Conservation (phyloP, 2,329 filamentous ascomycete genomes). For the Pseudopithomyces maydicus region DNA sequence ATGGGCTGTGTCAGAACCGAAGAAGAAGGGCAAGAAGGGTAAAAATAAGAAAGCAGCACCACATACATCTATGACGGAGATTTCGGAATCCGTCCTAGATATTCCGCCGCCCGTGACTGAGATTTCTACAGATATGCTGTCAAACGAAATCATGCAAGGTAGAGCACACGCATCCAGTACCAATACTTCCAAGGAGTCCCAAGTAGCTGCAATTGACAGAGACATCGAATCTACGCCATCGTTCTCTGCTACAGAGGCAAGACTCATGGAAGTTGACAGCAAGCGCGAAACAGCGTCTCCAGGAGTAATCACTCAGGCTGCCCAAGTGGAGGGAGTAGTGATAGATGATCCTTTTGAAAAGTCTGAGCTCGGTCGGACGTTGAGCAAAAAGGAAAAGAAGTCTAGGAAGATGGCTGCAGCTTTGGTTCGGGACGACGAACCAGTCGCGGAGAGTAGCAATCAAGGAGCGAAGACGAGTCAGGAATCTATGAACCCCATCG, state of each 20-base stretch:
- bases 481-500: slow-evolving; percentile 3
- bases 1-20: slow-evolving; percentile 10
- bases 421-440: slow-evolving; percentile 12
- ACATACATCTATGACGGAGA: slow-evolving; percentile 12
- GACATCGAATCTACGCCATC: slow-evolving; percentile 3
- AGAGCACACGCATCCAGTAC: neutral
- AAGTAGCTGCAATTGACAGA: slow-evolving; percentile 3
- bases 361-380: slow-evolving; percentile 28
- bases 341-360: slow-evolving; percentile 12
- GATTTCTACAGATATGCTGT: neutral
- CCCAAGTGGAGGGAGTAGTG: slow-evolving; percentile 6
- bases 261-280: slow-evolving; percentile 2
- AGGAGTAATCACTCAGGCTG: neutral
- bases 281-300: slow-evolving; percentile 1
- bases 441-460: slow-evolving; percentile 5
- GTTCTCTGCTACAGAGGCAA: neutral
- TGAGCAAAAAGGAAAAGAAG: slow-evolving; percentile 43
- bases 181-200: neutral
- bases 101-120: slow-evolving; percentile 1
- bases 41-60: slow-evolving; percentile 26
- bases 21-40: slow-evolving; percentile 23
- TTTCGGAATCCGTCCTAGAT: slow-evolving; percentile 5
- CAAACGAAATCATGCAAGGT: slow-evolving; percentile 3
- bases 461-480: neutral
- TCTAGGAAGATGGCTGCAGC: slow-evolving; percentile 26